Base-by-base conservation (phyloP, 2,329 filamentous ascomycete species). In the Metarhizium guizhouense region DNA sequence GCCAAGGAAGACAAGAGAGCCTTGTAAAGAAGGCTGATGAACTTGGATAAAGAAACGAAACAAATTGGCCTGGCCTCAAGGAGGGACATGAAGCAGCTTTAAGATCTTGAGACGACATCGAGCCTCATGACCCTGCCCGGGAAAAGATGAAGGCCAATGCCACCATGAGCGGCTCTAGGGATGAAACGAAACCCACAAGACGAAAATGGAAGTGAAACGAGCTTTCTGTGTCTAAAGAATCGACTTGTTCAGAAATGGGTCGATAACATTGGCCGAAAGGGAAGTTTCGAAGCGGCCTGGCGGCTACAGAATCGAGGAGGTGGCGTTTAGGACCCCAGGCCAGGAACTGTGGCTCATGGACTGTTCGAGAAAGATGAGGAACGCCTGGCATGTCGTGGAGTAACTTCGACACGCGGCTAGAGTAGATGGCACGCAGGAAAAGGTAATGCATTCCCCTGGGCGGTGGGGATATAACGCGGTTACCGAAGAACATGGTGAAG, bases 231-330 rank as follows among this genome's bases (percentile, higher is more conserved):
- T 81, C 76, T 73, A 68, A 76, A 75, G 62, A 63, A 66, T 64
- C 68, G 67, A 69, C 71, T 70, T 63, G 67, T 63, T 61, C 59
- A 64, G 59, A 60, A 67, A 74, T 62, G 68, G 70, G 69, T 69
- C 67, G 67, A 70, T 70, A 72, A 76, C 73, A 81, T 80, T 82
- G 79, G 79, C 72, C 74, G 67, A 64, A 62, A 57, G 72, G 75
- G 74, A 34, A 34, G 74, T 52, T 55, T 47, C 42, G 52, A 30
- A 36, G 42, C 53, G 53, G 43, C 48, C 53, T 58, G 59, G 62
- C 61, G 61, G 61, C 51, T 62, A 62, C 52, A 52, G 30, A 50
- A 51, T 11, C 13, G 52, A 34, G 6, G 29, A 50, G 3, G 50
- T 20, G 50, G 50, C 50, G 50, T 34, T 25, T 52, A 43, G 20